These are phyloP conservation scores for Limonium bicolor DNA, from an alignment of 148 eudicot species.

Conservation along the genomic window DNA sequence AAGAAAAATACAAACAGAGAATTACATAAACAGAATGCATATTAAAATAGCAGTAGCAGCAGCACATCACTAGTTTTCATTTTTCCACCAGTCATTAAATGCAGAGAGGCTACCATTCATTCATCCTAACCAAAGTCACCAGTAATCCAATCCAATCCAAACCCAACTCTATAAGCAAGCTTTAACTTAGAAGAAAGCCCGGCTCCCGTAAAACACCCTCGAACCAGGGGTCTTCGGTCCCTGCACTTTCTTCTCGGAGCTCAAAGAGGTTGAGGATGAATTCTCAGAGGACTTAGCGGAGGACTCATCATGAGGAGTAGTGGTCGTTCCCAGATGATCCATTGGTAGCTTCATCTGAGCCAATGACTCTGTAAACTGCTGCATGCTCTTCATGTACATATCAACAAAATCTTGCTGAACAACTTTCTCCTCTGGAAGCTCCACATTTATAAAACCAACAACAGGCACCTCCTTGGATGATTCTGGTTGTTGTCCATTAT, in stretches of 20 bases:
- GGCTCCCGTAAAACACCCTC: constrained; percentile 85
- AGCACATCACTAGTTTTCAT: too few relatives aligned
- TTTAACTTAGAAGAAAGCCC: constrained; percentile 97
- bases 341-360: constrained; percentile 95
- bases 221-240: constrained; percentile 53
- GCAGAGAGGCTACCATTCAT: too few relatives aligned
- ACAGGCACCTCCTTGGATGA: constrained; percentile 38
- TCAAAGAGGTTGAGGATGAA: too few relatives aligned
- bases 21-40: too few relatives aligned
- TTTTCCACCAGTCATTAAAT: too few relatives aligned
- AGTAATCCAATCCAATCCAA: too few relatives aligned
- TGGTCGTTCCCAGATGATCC: too few relatives aligned
- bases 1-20: too few relatives aligned
- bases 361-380: constrained; percentile 79
- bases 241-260: constrained; percentile 43
- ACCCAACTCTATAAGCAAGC: too few relatives aligned
- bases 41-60: too few relatives aligned
- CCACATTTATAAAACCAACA: constrained; percentile 32
- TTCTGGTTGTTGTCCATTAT: constrained; percentile 7
- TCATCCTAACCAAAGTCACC: too few relatives aligned
- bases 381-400: constrained; percentile 99
- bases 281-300: constrained; percentile 49
- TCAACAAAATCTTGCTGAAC: constrained; percentile 95
- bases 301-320: too few relatives aligned
- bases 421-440: constrained; percentile 53